Evolutionary conservation across 1,139 yeast genomes (phyloP), one percentile per base, ranked within the genome.

Genomic region (Kluyveromyces marxianus): DNA sequence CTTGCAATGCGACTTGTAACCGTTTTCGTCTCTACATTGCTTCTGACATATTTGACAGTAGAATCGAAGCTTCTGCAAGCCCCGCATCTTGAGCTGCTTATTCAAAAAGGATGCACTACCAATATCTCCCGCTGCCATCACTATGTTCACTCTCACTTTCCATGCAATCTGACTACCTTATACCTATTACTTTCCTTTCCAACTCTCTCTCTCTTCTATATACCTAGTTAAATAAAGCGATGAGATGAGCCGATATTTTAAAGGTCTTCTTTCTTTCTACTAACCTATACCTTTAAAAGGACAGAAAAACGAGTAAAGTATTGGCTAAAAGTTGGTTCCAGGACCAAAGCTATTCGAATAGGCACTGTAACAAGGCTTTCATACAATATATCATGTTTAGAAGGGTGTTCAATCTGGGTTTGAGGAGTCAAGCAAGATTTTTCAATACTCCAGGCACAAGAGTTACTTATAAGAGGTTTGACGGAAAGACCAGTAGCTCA

Each of bases 11-110:
- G 92, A 85, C 59, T 84, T 83, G 69, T 86, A 92, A 32, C 98
- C 99, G 66, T 92, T 92, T 52, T 86, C 92, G 62, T 94, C 99
- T 46, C 97, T 71, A 63, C 97, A 90, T 67, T 92, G 99, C 59
- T 90, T 88, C 58, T 75, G 77, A 59, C 99, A 92, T 2, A 87
- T 75, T 63, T 92, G 98, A 63, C 99, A 92, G 65, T 89, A 92
- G 73, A 78, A 92, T 52, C 79, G 75, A 43, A 94, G 75, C 59
- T 86, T 82, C 64, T 90, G 97, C 21, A 90, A 77, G 5, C 97
- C 97, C 36, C 79, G 72, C 24, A 90, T 79, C 65, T 88, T 86
- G 71, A 86, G 75, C 62, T 83, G 81, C 57, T 86, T 88, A 37
- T 92, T 75, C 49, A 83, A 70, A 62, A 79, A 81, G 62, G 85